These are phyloP conservation scores for Choanephora cucurbitarum DNA, from an alignment of 371 early-diverging fungal genomes.

Conservation along the genomic window DNA sequence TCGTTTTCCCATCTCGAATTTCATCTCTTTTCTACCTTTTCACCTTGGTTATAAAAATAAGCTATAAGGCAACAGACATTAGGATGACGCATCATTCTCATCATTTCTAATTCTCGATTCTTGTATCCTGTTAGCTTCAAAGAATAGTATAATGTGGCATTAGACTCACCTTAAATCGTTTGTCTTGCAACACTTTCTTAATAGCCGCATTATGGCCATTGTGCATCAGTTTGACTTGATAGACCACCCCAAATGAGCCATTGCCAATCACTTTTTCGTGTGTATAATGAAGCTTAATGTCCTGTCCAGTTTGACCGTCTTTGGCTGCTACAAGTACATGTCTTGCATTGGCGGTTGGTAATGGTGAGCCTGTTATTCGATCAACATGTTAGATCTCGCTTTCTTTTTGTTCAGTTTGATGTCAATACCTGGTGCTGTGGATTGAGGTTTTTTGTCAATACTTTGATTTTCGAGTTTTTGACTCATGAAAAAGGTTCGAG, in stretches of 20 bases:
- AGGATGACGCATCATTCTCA: constrained; percentile 77
- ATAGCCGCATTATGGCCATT: constrained; percentile 83
- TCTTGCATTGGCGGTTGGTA: constrained; percentile 14
- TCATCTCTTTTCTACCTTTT: constrained; percentile 25
- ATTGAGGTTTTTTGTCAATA: background rate
- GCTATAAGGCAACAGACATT: constrained; percentile 76
- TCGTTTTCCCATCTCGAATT: too few species aligned
- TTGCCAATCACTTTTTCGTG: constrained; percentile 91
- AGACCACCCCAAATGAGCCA: constrained; percentile 97
- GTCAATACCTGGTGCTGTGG: background rate
- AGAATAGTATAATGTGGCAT: background rate
- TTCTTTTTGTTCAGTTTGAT: background rate
- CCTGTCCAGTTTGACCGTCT: constrained; percentile 84
- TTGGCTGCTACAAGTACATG: constrained; percentile 65
- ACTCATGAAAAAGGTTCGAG: too few species aligned
- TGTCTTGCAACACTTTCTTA: constrained; percentile 95
- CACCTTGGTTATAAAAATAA: constrained; percentile 78
- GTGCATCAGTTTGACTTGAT: constrained; percentile 83
- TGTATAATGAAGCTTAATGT: constrained; percentile 84
- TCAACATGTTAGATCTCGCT: background rate
- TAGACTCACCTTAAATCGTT: constrained; percentile 82
- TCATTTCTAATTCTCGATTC: constrained; percentile 89
- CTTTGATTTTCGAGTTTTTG: too few species aligned
- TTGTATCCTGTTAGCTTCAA: background rate
- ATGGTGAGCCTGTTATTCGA: constrained; percentile 9